Conservation (phyloP, 768 basidiomycete species). For the Suillus subaureus region DNA sequence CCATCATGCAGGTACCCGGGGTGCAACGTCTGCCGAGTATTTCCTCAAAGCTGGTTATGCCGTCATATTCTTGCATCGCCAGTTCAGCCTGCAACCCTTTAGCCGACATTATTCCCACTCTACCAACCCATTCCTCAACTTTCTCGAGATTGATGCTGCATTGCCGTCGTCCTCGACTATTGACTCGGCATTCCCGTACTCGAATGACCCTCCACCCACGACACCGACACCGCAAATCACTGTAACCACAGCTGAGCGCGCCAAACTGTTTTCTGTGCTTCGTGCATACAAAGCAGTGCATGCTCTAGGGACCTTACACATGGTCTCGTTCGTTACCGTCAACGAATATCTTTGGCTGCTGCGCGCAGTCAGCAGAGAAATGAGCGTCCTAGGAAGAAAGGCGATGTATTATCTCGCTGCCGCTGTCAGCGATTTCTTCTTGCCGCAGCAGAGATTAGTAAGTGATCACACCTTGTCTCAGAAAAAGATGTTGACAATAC, state of each 20-base stretch:
- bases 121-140: slow-evolving; percentile 96
- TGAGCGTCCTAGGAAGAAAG: slow-evolving; percentile 65
- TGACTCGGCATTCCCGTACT: slow-evolving; percentile 23
- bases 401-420: slow-evolving; percentile 97
- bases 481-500: background rate
- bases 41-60: slow-evolving; percentile 94
- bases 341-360: slow-evolving; percentile 96
- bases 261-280: slow-evolving; percentile 71
- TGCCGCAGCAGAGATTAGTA: slow-evolving; percentile 90
- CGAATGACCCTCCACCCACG: slow-evolving; percentile 32
- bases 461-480: slow-evolving; percentile 27
- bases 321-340: slow-evolving; percentile 89
- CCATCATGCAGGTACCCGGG: slow-evolving; percentile 76
- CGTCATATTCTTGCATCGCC: slow-evolving; percentile 98
- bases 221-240: slow-evolving; percentile 51
- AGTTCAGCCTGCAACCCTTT: slow-evolving; percentile 97
- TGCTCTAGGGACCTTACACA: slow-evolving; percentile 71
- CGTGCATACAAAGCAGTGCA: slow-evolving; percentile 82
- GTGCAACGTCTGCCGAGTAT: slow-evolving; percentile 97
- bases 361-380: slow-evolving; percentile 77
- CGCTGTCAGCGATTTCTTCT: slow-evolving; percentile 97
- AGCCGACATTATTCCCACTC: slow-evolving; percentile 98
- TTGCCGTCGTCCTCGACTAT: slow-evolving; percentile 22
- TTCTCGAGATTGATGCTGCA: slow-evolving; percentile 66
- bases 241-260: slow-evolving; percentile 66